These are phyloP conservation scores for Euphorbia peplus DNA, from an alignment of 345 rosid species.

Conservation along the genomic window DNA sequence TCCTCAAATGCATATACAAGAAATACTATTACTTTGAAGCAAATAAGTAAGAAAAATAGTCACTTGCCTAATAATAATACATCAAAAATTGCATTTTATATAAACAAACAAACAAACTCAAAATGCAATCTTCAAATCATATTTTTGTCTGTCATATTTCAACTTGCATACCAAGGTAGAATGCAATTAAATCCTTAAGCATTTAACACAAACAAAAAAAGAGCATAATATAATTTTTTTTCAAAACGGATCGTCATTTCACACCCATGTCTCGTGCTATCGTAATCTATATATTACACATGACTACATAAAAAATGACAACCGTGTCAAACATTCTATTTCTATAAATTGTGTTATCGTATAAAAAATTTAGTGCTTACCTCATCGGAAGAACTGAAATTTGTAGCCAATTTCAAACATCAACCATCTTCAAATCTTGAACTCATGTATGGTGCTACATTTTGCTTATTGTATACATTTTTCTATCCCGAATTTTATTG, in stretches of 20 bases:
- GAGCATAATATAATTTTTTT: too few relatives aligned
- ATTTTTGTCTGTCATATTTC: conserved; percentile 11
- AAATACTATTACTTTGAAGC: conserved; percentile 4
- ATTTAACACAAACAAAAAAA: background rate
- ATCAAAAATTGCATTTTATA: background rate
- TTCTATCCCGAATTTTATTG: conserved; percentile 22
- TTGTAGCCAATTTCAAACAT: background rate
- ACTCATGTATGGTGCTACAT: conserved; percentile 8
- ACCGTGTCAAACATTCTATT: too few relatives aligned
- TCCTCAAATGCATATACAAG: background rate
- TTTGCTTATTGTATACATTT: conserved; percentile 2
- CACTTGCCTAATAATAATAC: conserved; percentile 10
- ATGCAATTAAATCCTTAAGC: background rate
- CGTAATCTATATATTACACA: too few relatives aligned
- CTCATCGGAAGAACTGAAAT: conserved; percentile 6
- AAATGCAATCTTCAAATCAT: conserved; percentile 25
- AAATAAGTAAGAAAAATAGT: conserved; percentile 18
- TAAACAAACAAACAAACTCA: conserved; percentile 18
- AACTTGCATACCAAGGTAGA: conserved; percentile 24
- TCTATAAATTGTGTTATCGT: too few relatives aligned
- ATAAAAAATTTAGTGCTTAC: background rate
- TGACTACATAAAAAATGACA: too few relatives aligned
- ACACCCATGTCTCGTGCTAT: too few relatives aligned
- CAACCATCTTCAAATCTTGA: background rate
- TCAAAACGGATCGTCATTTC: too few relatives aligned